Conservation (phyloP, 2,329 filamentous ascomycete genomes). For the Aspergillus novoparasiticus region DNA sequence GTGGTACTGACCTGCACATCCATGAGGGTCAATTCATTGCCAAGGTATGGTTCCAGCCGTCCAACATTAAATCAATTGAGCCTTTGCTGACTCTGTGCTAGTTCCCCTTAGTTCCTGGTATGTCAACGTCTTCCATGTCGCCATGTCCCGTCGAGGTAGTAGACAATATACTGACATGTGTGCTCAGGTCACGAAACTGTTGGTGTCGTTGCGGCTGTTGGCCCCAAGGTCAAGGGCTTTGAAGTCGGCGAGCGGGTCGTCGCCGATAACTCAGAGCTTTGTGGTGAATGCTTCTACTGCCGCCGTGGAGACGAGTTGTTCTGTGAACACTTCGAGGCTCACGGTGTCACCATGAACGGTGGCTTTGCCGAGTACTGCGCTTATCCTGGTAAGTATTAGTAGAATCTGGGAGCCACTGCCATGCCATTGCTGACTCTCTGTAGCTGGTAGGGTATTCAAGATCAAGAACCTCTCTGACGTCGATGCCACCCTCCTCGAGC, state of each 20-base stretch:
- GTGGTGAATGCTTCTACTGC: conserved; percentile 74
- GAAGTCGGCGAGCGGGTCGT: conserved; percentile 65
- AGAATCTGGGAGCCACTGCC: background rate
- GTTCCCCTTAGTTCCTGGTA: conserved; percentile 64
- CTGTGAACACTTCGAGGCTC: conserved; percentile 69
- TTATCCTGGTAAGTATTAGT: conserved; percentile 43
- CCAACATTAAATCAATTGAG: background rate
- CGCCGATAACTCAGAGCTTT: conserved; percentile 60
- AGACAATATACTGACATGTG: background rate
- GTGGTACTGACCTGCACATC: conserved; percentile 56
- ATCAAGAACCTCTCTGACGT: conserved; percentile 67
- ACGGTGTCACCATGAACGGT: conserved; percentile 62
- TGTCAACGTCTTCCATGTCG: background rate
- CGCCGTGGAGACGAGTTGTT: conserved; percentile 67
- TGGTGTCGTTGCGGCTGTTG: conserved; percentile 63
- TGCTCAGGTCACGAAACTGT: conserved; percentile 66
- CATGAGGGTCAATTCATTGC: conserved; percentile 69
- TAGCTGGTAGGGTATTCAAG: conserved; percentile 63
- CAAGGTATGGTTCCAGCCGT: conserved; percentile 43
- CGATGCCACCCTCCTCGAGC: conserved; percentile 71
- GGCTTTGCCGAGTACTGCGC: conserved; percentile 72
- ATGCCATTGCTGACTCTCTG: conserved; percentile 14
- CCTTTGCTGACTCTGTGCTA: conserved; percentile 29
- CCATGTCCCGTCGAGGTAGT: conserved; percentile 3
- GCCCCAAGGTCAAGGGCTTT: conserved; percentile 62